These are phyloP conservation scores for Prorocentrum cordatum DNA, from an alignment of 169 alveolate genomes.

Conservation along the genomic window DNA sequence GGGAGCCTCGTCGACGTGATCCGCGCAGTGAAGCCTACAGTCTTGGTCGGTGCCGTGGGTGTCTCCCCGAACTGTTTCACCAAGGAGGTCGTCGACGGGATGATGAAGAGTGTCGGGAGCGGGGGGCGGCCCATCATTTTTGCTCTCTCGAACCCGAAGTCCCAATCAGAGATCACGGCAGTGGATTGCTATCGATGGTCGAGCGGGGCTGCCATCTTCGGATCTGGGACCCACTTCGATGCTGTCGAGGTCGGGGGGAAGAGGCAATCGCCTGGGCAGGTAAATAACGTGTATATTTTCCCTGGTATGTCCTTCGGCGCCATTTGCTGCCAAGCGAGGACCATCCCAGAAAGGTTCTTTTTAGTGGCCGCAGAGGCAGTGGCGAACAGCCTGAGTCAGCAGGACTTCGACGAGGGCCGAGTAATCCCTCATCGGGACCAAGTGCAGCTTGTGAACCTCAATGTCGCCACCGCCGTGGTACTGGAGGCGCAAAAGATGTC, in stretches of 20 bases:
- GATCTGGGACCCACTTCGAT: constrained; percentile 73
- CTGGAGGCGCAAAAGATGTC: too few relatives aligned
- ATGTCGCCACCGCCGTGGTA: not conserved
- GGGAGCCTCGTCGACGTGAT: constrained; percentile 64
- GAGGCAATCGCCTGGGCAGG: constrained; percentile 48
- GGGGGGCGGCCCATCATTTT: constrained; percentile 70
- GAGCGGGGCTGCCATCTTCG: constrained; percentile 71
- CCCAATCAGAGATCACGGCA: constrained; percentile 71
- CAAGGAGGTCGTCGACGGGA: not conserved
- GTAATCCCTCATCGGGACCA: not conserved
- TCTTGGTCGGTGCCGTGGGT: constrained; percentile 71
- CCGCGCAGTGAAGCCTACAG: constrained; percentile 66
- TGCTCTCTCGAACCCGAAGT: constrained; percentile 74
- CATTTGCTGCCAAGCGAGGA: constrained; percentile 21
- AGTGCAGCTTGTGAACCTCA: not conserved
- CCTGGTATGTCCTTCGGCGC: constrained; percentile 76
- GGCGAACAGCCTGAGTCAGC: constrained; percentile 1
- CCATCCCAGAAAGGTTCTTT: constrained; percentile 69
- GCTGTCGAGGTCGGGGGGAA: constrained; percentile 69
- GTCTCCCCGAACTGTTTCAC: not conserved
- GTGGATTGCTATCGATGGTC: constrained; percentile 72
- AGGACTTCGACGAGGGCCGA: not conserved
- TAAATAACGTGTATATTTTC: constrained; percentile 74
- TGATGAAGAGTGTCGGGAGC: not conserved
- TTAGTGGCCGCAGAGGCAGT: constrained; percentile 65